A percentile compares a stretch with the other conserved stretches of the same genome.
These are phyloP conservation scores for Cladosporium oxysporum DNA, from an alignment of 2,329 filamentous ascomycete genomes.

Conservation along the genomic window DNA sequence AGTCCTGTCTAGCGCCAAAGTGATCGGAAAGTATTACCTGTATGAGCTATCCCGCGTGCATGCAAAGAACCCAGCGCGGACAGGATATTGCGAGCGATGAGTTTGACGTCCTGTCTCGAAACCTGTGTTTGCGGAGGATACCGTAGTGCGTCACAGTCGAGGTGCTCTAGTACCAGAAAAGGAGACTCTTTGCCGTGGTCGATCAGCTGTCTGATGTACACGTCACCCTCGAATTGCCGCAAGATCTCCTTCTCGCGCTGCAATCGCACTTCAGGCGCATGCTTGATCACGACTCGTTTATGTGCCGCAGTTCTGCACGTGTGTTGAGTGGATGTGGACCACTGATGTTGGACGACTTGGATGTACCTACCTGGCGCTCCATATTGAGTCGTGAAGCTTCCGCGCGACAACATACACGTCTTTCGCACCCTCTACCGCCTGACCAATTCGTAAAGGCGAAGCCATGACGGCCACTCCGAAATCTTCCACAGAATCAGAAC, in stretches of 20 bases:
- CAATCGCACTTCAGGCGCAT: background rate
- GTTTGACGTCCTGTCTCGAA: conserved; percentile 24
- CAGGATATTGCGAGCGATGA: conserved; percentile 28
- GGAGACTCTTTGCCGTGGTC: background rate
- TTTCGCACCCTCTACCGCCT: background rate
- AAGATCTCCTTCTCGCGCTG: background rate
- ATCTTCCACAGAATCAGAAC: too few relatives aligned
- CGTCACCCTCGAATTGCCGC: background rate
- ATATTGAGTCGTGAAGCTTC: background rate
- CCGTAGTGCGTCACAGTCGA: background rate
- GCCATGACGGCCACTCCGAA: too few relatives aligned
- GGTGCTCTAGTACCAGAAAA: background rate
- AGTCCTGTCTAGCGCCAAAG: too few relatives aligned
- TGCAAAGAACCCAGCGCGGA: conserved; percentile 33
- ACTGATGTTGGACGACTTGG: too few relatives aligned
- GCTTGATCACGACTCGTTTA: background rate
- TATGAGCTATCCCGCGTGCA: conserved; percentile 34
- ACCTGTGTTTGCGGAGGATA: background rate
- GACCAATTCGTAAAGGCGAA: background rate
- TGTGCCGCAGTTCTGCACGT: background rate
- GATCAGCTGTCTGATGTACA: background rate
- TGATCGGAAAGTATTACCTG: background rate
- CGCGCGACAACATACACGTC: background rate
- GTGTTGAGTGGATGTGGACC: too few relatives aligned
- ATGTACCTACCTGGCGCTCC: background rate